Evolutionary conservation across 768 basidiomycete genomes (phyloP), one percentile per base, ranked within the genome.

Genomic region (Mrakia blollopis): DNA sequence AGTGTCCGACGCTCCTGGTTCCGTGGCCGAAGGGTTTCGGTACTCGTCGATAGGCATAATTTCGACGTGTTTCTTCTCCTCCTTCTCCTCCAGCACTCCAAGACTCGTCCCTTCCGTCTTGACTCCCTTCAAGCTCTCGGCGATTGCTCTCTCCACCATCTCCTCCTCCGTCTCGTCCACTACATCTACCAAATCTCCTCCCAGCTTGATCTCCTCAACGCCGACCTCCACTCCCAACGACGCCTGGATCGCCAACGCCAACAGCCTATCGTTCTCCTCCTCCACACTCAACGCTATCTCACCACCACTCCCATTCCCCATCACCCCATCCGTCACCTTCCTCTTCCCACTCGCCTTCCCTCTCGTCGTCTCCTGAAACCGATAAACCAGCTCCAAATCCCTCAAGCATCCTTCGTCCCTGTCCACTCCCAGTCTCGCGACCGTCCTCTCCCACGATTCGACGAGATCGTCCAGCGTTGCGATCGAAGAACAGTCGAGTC

Each of bases 361-460:
- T 62, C 67, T 37, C 69, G 28, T 47, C 73, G 69, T 79, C 72
- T 30, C 50, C 63, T 77, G 76, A 23, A 54, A 77, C 16, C 84
- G 79, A 68, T 84, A 84, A 0, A 84, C 84, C 41, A 84, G 75
- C 69, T 81, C 80, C 4, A 84, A 73, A 25, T 71, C 63, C 37
- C 79, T 78, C 61, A 83, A 83, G 32, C 81, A 82, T 28, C 76
- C 78, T 3, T 79, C 78, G 25, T 72, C 69, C 30, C 77, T 30
- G 67, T 70, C 82, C 6, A 84, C 71, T 10, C 84, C 83, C 13
- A 84, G 79, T 21, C 61, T 70, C 2, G 44, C 73, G 44, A 83
- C 81, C 35, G 83, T 81, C 4, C 67, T 60, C 18, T 78, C 79
- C 83, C 83, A 84, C 37, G 79, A 77, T 0, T 57, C 21, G 5